Conservation (phyloP, 805 yeast genomes). For the Cyberlindnera petersonii region DNA sequence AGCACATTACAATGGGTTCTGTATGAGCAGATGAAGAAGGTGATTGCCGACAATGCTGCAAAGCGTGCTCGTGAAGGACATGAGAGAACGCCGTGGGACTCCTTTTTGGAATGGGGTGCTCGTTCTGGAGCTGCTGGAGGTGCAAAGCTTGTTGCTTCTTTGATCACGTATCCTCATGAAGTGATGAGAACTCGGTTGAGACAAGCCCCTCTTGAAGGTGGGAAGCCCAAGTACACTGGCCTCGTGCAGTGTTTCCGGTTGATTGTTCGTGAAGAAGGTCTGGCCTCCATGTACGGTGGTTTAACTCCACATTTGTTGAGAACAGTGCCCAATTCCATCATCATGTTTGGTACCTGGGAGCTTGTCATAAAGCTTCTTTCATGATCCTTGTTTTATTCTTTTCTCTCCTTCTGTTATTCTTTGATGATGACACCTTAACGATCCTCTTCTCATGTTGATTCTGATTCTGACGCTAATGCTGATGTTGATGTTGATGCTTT, state of each 20-base stretch:
- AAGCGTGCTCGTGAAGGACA: constrained; percentile 33
- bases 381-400: constrained; percentile 11
- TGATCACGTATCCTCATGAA: constrained; percentile 95
- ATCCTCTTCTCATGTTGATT: too few species aligned
- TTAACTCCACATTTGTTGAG: constrained; percentile 93
- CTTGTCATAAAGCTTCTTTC: constrained; percentile 60
- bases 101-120: constrained; percentile 85
- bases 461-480: too few species aligned
- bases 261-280: constrained; percentile 88
- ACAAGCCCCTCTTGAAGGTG: constrained; percentile 84
- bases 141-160: constrained; percentile 89
- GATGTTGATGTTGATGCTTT: not conserved
- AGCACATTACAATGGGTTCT: constrained; percentile 94
- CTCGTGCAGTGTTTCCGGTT: constrained; percentile 80
- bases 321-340: constrained; percentile 96
- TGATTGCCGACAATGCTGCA: constrained; percentile 52
- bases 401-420: constrained; percentile 2
- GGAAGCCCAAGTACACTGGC: constrained; percentile 85
- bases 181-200: constrained; percentile 93
- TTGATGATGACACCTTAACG: not conserved
- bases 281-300: constrained; percentile 94
- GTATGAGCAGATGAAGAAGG: constrained; percentile 86
- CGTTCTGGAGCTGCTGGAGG: constrained; percentile 97
- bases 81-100: constrained; percentile 47
- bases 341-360: constrained; percentile 99